Conservation (phyloP, 176 grass and related monocot genomes). For the Carex parvula region DNA sequence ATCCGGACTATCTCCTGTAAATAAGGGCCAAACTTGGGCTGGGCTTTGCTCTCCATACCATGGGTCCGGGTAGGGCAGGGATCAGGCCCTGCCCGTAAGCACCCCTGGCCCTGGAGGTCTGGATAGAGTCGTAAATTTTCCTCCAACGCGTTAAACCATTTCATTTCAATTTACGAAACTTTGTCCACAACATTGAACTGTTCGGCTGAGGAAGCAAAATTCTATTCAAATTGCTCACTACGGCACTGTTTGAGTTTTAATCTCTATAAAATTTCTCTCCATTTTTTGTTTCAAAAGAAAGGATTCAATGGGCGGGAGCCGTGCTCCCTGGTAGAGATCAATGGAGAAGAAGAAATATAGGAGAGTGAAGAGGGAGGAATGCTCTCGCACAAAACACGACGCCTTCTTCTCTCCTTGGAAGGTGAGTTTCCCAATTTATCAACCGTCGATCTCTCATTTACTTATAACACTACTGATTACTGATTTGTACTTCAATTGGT, state of each 20-base stretch:
- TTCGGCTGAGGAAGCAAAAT: background rate
- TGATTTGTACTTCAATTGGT: background rate
- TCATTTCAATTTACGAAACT: background rate
- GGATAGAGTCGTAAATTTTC: too few relatives aligned
- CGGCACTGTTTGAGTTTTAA: too few relatives aligned
- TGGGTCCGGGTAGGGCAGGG: too few relatives aligned
- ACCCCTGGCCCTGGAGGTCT: too few relatives aligned
- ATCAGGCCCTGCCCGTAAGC: too few relatives aligned
- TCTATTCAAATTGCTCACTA: background rate
- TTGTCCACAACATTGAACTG: background rate
- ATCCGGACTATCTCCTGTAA: too few relatives aligned
- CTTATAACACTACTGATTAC: background rate
- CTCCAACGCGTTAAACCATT: background rate
- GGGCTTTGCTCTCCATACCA: too few relatives aligned
- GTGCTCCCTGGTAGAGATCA: background rate
- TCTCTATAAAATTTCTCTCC: background rate
- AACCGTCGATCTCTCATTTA: background rate
- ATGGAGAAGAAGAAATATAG: conserved; percentile 12
- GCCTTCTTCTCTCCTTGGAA: conserved; percentile 88
- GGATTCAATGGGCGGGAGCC: background rate
- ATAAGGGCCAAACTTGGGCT: too few relatives aligned
- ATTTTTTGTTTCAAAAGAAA: background rate
- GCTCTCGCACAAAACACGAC: conserved; percentile 68
- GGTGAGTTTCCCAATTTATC: background rate
- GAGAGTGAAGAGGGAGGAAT: conserved; percentile 72